phyloP scores from a whole-genome alignment of 2,329 filamentous ascomycete species.

The Penicillium sp. region DNA sequence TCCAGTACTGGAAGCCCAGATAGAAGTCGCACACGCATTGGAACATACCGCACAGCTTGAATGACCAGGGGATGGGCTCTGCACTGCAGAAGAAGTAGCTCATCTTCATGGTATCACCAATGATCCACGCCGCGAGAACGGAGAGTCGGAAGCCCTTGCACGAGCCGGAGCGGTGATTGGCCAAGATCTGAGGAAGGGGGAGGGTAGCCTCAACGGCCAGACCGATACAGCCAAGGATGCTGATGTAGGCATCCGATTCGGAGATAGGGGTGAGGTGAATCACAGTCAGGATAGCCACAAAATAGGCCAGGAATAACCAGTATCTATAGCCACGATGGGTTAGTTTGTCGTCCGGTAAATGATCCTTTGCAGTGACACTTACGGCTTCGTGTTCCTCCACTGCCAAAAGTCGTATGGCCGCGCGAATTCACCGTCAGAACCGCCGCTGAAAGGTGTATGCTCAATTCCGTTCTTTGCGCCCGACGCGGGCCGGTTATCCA shows the following conservation, averaged over 20 bases:
- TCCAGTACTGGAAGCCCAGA: conserved; percentile 49
- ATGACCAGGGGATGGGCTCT: conserved; percentile 47
- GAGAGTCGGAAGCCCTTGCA: conserved; percentile 51
- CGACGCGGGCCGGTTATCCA: conserved; percentile 54
- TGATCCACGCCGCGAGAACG: conserved; percentile 48
- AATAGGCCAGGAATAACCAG: conserved; percentile 58
- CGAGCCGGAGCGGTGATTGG: conserved; percentile 48
- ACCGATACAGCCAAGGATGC: conserved; percentile 45
- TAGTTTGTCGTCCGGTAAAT: background rate
- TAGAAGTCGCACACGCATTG: conserved; percentile 50
- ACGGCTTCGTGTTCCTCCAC: conserved; percentile 56
- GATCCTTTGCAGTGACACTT: conserved; percentile 23
- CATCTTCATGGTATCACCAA: conserved; percentile 53
- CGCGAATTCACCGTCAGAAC: conserved; percentile 29
- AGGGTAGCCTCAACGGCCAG: conserved; percentile 50
- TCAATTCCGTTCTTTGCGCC: conserved; percentile 40
- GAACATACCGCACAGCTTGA: conserved; percentile 50
- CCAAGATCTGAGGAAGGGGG: conserved; percentile 48
- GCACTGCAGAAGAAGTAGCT: conserved; percentile 49
- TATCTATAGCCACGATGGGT: conserved; percentile 40
- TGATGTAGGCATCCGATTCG: conserved; percentile 43
- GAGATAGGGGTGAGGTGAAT: conserved; percentile 54
- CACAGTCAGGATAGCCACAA: conserved; percentile 48
- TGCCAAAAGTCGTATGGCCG: conserved; percentile 64
- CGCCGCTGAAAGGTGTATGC: conserved; percentile 42